Conservation (phyloP, 1,284 basidiomycete genomes). For the Marasmius sp. region DNA sequence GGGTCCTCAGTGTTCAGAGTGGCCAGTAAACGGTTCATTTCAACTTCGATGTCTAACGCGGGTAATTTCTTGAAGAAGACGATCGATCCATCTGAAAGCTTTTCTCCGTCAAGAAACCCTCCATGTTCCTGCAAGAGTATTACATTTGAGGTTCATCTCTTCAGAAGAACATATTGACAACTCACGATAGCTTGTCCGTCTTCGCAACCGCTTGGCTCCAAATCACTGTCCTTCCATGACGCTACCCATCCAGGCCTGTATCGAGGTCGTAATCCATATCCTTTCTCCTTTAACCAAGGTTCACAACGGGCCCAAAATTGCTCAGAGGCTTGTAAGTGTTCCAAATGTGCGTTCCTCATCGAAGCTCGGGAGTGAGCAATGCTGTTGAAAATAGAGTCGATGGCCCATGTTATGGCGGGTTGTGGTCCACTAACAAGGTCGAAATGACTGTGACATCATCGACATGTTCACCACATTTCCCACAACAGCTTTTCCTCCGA, state of each 20-base stretch:
- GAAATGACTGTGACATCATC: no score
- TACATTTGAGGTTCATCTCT: no score
- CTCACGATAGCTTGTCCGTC: conserved; percentile 5
- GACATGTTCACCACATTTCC: no score
- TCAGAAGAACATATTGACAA: not conserved
- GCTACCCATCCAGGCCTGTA: conserved; percentile 18
- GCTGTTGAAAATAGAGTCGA: no score
- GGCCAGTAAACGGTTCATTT: conserved; percentile 6
- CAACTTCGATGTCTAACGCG: conserved; percentile 2
- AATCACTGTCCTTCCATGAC: conserved; percentile 11
- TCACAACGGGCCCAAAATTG: conserved; percentile 16
- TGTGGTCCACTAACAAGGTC: no score
- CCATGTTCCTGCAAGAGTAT: not conserved
- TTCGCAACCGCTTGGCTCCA: not conserved
- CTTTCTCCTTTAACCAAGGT: conserved; percentile 15
- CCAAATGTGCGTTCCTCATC: not conserved
- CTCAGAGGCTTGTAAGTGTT: conserved; percentile 2
- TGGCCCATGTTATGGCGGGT: no score
- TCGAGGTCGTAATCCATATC: conserved; percentile 18
- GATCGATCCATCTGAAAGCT: not conserved
- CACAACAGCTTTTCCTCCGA: no score
- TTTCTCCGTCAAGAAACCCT: conserved; percentile 5
- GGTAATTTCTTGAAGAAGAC: conserved; percentile 7
- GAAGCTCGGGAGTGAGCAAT: no score
- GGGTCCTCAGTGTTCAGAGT: conserved; percentile 2